A percentile compares a stretch with the other conserved stretches of the same genome.
phyloP scores from a whole-genome alignment of 2,329 filamentous ascomycete species.

The Pseudocercospora cruenta region DNA sequence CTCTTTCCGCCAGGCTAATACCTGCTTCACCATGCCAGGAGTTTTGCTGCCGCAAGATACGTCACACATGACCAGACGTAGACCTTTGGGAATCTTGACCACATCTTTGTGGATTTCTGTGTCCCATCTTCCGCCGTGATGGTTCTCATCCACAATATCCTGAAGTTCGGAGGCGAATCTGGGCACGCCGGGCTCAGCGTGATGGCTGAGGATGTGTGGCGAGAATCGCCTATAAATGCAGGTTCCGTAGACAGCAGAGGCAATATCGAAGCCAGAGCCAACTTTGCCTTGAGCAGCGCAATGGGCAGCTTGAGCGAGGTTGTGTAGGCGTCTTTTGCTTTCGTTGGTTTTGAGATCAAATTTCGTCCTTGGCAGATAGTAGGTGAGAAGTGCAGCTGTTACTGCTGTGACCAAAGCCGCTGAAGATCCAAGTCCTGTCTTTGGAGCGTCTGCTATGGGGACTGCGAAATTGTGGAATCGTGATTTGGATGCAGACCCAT shows the following conservation, averaged over 20 bases:
- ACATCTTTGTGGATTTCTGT: slow-evolving; percentile 71
- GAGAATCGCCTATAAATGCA: slow-evolving; percentile 93
- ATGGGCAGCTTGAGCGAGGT: slow-evolving; percentile 90
- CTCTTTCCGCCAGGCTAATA: slow-evolving; percentile 76
- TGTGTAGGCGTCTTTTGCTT: slow-evolving; percentile 73
- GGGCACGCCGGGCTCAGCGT: slow-evolving; percentile 68
- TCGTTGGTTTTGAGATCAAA: slow-evolving; percentile 62
- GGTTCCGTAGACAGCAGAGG: slow-evolving; percentile 87
- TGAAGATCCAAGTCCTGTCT: slow-evolving; percentile 93
- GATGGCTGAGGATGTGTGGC: slow-evolving; percentile 67
- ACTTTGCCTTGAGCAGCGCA: slow-evolving; percentile 97
- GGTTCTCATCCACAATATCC: slow-evolving; percentile 65
- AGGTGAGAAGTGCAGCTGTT: slow-evolving; percentile 73
- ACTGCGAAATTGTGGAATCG: slow-evolving; percentile 80
- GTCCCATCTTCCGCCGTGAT: slow-evolving; percentile 67
- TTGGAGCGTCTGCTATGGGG: slow-evolving; percentile 77
- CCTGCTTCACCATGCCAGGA: slow-evolving; percentile 91
- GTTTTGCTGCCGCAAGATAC: slow-evolving; percentile 94
- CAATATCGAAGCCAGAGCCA: slow-evolving; percentile 93
- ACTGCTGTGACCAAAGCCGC: slow-evolving; percentile 91
- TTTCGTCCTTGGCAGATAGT: slow-evolving; percentile 64
- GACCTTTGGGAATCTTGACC: slow-evolving; percentile 70
- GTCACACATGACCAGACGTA: slow-evolving; percentile 89
- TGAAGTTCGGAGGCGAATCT: slow-evolving; percentile 70
- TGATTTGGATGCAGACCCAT: slow-evolving; percentile 25